These are phyloP conservation scores for Paecilomyces formosus DNA, from an alignment of 2,329 filamentous ascomycete genomes.

Conservation along the genomic window DNA sequence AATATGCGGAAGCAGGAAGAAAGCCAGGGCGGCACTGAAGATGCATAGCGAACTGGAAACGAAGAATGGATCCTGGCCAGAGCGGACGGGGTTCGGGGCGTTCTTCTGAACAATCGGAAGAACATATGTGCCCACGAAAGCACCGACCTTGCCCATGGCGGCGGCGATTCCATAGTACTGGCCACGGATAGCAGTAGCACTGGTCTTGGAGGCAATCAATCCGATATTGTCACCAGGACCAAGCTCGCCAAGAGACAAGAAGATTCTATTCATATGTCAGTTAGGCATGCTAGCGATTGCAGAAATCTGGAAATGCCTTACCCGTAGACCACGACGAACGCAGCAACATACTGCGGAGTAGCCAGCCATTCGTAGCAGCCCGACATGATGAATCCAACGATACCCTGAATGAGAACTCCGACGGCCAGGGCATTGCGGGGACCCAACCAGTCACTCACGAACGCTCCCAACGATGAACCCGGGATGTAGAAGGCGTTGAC, in stretches of 20 bases:
- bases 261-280: conserved; percentile 43
- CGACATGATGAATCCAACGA: conserved; percentile 85
- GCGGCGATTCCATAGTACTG: conserved; percentile 55
- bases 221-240: conserved; percentile 91
- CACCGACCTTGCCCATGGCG: conserved; percentile 44
- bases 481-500: conserved; percentile 87
- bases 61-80: conserved; percentile 82
- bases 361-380: conserved; percentile 67
- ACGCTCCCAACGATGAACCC: conserved; percentile 70
- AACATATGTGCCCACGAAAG: conserved; percentile 79
- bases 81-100: conserved; percentile 47
- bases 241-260: conserved; percentile 69
- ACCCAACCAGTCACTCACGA: conserved; percentile 69
- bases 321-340: conserved; percentile 72
- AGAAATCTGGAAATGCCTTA: conserved; percentile 11
- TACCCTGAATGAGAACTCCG: conserved; percentile 64
- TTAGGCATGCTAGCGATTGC: not conserved
- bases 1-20: conserved; percentile 67
- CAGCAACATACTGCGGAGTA: conserved; percentile 58
- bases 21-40: conserved; percentile 60
- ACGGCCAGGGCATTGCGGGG: conserved; percentile 66
- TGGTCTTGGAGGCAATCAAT: conserved; percentile 77
- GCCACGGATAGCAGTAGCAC: conserved; percentile 78
- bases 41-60: conserved; percentile 72
- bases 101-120: conserved; percentile 63